These are phyloP conservation scores for Bimuria novae-zelandiae DNA, from an alignment of 2,329 filamentous ascomycete species.

Conservation along the genomic window DNA sequence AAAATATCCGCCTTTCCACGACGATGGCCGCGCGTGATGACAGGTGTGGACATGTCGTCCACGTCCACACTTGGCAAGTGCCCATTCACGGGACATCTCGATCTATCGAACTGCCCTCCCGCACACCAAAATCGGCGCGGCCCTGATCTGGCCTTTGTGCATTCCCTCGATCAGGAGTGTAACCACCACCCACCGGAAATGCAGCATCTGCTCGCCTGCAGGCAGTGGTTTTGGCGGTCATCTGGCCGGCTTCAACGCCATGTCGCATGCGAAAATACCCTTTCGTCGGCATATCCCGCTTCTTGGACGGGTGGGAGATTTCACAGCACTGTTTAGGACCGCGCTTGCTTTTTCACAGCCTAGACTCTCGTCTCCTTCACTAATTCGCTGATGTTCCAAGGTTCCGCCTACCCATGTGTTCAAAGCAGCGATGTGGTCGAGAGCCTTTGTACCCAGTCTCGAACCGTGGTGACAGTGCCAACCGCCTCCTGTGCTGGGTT, in stretches of 20 bases:
- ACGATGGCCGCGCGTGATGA: not conserved
- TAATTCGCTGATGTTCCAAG: not conserved
- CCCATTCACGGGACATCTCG: not conserved
- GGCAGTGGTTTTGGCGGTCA: not conserved
- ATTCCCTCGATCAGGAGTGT: not conserved
- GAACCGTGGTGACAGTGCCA: not conserved
- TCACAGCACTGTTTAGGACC: not conserved
- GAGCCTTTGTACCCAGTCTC: not conserved
- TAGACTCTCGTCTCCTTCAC: too few relatives aligned
- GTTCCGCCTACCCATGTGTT: not conserved
- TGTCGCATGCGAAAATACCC: not conserved
- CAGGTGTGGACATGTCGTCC: not conserved
- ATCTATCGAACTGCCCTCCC: conserved; percentile 3
- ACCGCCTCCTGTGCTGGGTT: not conserved
- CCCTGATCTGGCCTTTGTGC: too few relatives aligned
- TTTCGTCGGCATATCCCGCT: not conserved
- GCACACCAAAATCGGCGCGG: too few relatives aligned
- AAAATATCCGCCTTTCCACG: not conserved
- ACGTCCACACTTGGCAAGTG: not conserved
- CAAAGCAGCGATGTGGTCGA: not conserved
- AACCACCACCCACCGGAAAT: not conserved
- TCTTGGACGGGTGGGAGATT: not conserved
- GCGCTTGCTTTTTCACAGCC: too few relatives aligned
- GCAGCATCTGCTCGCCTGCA: not conserved
- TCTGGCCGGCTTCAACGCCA: not conserved